Evolutionary conservation across 2,329 filamentous ascomycete species (phyloP), one percentile per base, ranked within the genome.

Genomic region (Hypomyces perniciosus): DNA sequence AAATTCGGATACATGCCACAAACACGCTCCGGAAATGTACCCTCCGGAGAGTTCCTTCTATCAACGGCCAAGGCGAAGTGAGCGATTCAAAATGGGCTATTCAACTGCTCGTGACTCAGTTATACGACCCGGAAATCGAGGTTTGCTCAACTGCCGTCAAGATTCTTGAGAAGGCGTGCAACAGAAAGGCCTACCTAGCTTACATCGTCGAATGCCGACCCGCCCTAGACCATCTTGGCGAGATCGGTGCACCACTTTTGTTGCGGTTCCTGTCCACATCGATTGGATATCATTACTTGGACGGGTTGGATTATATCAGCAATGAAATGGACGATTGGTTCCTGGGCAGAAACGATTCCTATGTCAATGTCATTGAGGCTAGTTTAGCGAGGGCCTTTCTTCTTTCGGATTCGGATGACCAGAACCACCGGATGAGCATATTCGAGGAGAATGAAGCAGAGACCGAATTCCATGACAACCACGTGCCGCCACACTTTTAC

Each of bases 241-340:
- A 99, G 66, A 97, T 99, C 56, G 93, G 93, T 2, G 93, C 95
- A 12, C 93, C 95, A 1, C 75, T 99, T 26, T 79, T 99, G 4
- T 75, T 99, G 46, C 86, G 93, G 38, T 99, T 99, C 68, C 69
- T 99, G 48, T 96, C 91, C 0, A 97, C 92, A 0, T 96, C 91
- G 2, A 92, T 96, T 51, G 93, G 93, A 45, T 99, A 99, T 64
- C 91, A 97, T 68, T 99, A 99, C 68, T 78, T 99, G 5, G 90
- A 97, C 64, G 93, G 91, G 0, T 76, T 99, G 40, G 95, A 99
- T 71, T 99, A 99, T 65, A 99, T 99, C 68, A 96, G 91, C 55
- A 93, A 95, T 65, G 95, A 99, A 67, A 99, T 99, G 93, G 93
- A 99, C 60, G 95, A 99, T 70, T 99, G 93, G 93, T 99, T 97